Base-by-base conservation (phyloP, 371 early-diverging fungal genomes). In the Mortierella sp. region DNA sequence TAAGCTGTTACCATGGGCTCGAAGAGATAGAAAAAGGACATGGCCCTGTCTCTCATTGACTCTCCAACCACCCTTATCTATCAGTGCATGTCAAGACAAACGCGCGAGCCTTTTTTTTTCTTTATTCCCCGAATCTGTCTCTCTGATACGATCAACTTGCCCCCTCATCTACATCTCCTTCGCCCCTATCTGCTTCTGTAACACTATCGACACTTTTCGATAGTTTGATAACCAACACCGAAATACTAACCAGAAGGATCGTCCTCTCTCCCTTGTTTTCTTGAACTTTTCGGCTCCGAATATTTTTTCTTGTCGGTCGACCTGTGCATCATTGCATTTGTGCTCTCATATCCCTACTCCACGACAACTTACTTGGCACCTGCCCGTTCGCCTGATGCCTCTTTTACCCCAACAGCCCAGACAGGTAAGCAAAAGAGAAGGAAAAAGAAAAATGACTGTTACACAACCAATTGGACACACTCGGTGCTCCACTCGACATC, bases 351-450 rank as follows among this genome's bases (percentile, higher is more conserved):
- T 16, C 47, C 48, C 26, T 37, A 48, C 7, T 10, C 24, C 13
- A 5, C n/a, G 52, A 58, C 61, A 16, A n/a, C 53, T 50, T 14
- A 24, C 11, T 34, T n/a, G 3, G 13, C 40, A n/a, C 53, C 14
- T 52, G 52, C 19, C 24, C 16, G 43, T 41, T 64, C 31, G 34
- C 29, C 10, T 26, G 48, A 52, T 47, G 24, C n/a, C 39, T 14
- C 19, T 22, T 64, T 29, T 31, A 22, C 52, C 55, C 31, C 34
- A 41, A 72, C 72, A 79, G 80, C 80, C 58, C 80, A 79, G 76
- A 79, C 80, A 75, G 80, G 80, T 79, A 79, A 75, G 75, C 50
- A n/a, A n/a, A n/a, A n/a, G n/a, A n/a, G n/a, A n/a, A n/a, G n/a
- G n/a, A n/a, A n/a, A n/a, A n/a, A n/a, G n/a, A 71, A 16, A 50